Percentiles rank a stretch among this genome's conserved stretches.
Evolutionary conservation across 768 basidiomycete species (phyloP).

Genomic region (Phaeotremella fagi): DNA sequence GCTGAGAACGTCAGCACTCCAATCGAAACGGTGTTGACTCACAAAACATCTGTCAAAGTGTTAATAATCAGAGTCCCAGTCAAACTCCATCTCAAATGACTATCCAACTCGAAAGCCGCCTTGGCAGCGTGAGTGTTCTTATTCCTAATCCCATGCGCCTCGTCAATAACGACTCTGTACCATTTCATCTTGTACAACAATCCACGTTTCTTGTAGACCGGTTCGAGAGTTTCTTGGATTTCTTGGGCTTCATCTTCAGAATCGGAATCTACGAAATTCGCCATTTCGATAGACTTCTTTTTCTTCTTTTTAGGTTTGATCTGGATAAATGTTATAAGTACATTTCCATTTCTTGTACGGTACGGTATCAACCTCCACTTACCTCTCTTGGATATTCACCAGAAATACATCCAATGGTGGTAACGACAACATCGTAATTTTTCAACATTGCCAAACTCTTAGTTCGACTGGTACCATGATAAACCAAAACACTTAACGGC

Average conservation of each 20-base stretch:
- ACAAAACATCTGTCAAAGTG: conserved; percentile 56
- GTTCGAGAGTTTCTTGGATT: conserved; percentile 11
- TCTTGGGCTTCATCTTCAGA: conserved; percentile 49
- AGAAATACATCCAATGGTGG: conserved; percentile 66
- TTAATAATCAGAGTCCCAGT: conserved; percentile 68
- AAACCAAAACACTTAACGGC: conserved; percentile 56
- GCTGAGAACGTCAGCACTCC: neutral
- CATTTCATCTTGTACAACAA: conserved; percentile 61
- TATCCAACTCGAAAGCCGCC: conserved; percentile 49
- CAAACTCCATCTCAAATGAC: conserved; percentile 61
- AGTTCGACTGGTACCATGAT: conserved; percentile 60
- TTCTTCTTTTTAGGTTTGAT: conserved; percentile 49
- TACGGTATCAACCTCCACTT: conserved; percentile 9
- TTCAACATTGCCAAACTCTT: conserved; percentile 55
- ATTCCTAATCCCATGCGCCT: conserved; percentile 57
- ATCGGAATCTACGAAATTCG: conserved; percentile 27
- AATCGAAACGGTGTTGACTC: neutral
- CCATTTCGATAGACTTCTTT: conserved; percentile 52
- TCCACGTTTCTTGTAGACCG: conserved; percentile 53
- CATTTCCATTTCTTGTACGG: conserved; percentile 6
- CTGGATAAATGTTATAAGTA: neutral
- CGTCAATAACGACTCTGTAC: conserved; percentile 69
- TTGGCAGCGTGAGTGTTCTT: conserved; percentile 6
- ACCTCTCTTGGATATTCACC: conserved; percentile 50
- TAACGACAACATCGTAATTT: conserved; percentile 64